Conservation (phyloP, 345 rosid genomes). For the Euclidium syriacum region DNA sequence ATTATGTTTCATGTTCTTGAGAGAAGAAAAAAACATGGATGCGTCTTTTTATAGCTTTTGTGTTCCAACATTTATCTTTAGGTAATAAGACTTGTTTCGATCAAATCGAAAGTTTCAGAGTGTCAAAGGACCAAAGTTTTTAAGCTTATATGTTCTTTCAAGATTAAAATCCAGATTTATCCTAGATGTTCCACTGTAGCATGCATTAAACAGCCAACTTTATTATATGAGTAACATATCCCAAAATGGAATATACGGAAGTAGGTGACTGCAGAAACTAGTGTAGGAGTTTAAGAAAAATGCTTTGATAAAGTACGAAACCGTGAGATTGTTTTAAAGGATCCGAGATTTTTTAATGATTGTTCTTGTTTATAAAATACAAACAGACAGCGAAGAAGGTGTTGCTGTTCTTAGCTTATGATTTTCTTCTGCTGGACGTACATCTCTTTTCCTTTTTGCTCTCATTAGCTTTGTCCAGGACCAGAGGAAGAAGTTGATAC, state of each 20-base stretch:
- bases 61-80: slow-evolving; percentile 12
- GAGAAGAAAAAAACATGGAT: slow-evolving; percentile 1
- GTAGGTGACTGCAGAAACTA: background rate
- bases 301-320: slow-evolving; percentile 13
- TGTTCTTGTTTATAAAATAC: slow-evolving; percentile 13
- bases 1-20: background rate
- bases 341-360: background rate
- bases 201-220: background rate
- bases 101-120: slow-evolving; percentile 10
- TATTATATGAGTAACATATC: background rate
- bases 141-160: background rate
- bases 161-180: background rate
- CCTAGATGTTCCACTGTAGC: background rate
- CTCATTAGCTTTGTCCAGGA: slow-evolving; percentile 48
- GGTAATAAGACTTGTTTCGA: slow-evolving; percentile 6
- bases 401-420: slow-evolving; percentile 21
- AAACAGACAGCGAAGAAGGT: slow-evolving; percentile 24
- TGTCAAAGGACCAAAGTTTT: background rate
- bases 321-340: background rate
- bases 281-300: background rate
- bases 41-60: slow-evolving; percentile 3
- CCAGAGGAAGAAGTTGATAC: slow-evolving; percentile 59
- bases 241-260: background rate
- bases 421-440: background rate
- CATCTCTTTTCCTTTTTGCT: background rate